These are phyloP conservation scores for Maudiozyma turicensis DNA, from an alignment of 805 yeast species.

Conservation along the genomic window DNA sequence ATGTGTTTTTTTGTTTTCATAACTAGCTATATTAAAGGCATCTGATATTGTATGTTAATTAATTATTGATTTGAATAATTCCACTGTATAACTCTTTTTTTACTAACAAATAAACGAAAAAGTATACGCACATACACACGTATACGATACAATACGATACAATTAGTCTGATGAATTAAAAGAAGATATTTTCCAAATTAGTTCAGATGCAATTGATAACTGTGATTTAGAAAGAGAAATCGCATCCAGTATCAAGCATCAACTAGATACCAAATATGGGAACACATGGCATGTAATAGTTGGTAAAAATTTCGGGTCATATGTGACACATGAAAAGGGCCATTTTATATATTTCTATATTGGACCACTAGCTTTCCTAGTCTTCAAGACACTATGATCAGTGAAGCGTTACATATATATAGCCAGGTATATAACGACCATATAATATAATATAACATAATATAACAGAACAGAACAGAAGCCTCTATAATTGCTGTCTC, in stretches of 20 bases:
- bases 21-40: conserved; percentile 23
- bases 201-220: conserved; percentile 16
- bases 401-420: too few species aligned
- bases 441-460: too few species aligned
- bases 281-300: conserved; percentile 76
- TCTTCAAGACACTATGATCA: conserved; percentile 53
- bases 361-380: conserved; percentile 56
- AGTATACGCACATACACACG: too few species aligned
- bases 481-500: too few species aligned
- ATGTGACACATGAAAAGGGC: conserved; percentile 72
- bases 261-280: conserved; percentile 53
- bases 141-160: neutral
- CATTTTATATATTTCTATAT: conserved; percentile 62
- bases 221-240: conserved; percentile 36
- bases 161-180: conserved; percentile 22
- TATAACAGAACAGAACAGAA: too few species aligned
- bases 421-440: too few species aligned
- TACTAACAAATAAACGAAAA: neutral
- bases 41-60: conserved; percentile 25
- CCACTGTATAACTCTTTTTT: neutral
- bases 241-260: conserved; percentile 55
- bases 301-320: conserved; percentile 70
- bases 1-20: neutral
- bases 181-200: conserved; percentile 19
- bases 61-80: too few species aligned